These are phyloP conservation scores for Vickermania ingenoplastis DNA, from an alignment of 208 protist species.

Conservation along the genomic window DNA sequence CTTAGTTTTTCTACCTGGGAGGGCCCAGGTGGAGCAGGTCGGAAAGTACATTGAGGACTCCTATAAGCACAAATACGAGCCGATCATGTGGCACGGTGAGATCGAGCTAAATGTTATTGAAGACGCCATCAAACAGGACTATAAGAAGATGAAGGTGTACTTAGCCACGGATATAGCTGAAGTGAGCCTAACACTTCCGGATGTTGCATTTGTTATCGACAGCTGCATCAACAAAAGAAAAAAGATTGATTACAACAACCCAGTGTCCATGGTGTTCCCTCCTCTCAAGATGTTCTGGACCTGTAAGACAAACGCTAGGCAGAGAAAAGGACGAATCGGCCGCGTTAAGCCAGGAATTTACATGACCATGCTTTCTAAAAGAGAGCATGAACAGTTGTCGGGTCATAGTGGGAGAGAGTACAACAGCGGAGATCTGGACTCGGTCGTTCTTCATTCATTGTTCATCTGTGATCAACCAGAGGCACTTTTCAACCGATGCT, in stretches of 20 bases:
- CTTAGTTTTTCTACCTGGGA: slow-evolving; percentile 92
- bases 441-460: slow-evolving; percentile 69
- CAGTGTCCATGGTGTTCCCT: slow-evolving; percentile 57
- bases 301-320: slow-evolving; percentile 38
- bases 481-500: slow-evolving; percentile 55
- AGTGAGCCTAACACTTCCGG: slow-evolving; percentile 94
- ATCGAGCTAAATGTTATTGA: slow-evolving; percentile 87
- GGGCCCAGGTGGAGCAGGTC: slow-evolving; percentile 56
- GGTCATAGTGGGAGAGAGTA: slow-evolving; percentile 18
- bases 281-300: slow-evolving; percentile 76
- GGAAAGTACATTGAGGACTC: slow-evolving; percentile 51
- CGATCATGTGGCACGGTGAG: slow-evolving; percentile 79
- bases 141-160: slow-evolving; percentile 87
- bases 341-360: slow-evolving; percentile 84
- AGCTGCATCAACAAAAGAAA: slow-evolving; percentile 74
- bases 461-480: slow-evolving; percentile 51
- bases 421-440: slow-evolving; percentile 51
- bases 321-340: slow-evolving; percentile 69
- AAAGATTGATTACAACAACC: slow-evolving; percentile 33
- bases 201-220: slow-evolving; percentile 95
- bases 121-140: slow-evolving; percentile 62
- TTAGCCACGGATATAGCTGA: slow-evolving; percentile 96
- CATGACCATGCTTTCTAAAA: slow-evolving; percentile 49
- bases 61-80: slow-evolving; percentile 56
- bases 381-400: slow-evolving; percentile 24